Percentiles rank a stretch among this genome's conserved stretches.
phyloP scores from a whole-genome alignment of 2,329 filamentous ascomycete genomes.

The Aspergillus ibericus region DNA sequence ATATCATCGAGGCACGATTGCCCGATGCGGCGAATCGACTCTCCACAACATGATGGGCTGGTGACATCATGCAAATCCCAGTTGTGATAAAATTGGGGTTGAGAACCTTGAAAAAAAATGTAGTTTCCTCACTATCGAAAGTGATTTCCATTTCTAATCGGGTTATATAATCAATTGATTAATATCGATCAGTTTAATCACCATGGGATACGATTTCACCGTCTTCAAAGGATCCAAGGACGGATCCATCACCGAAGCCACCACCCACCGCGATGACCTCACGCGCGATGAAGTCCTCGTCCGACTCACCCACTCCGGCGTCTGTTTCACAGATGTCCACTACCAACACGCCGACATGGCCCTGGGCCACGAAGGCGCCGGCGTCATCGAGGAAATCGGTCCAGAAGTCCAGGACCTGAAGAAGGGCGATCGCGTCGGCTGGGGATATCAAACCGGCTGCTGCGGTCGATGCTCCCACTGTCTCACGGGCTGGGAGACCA shows the following conservation, averaged over 20 bases:
- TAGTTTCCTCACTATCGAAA: background rate
- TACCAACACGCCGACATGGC: slow-evolving; percentile 33
- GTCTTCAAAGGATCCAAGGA: slow-evolving; percentile 64
- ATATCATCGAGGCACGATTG: background rate
- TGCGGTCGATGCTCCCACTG: slow-evolving; percentile 42
- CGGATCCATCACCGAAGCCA: slow-evolving; percentile 55
- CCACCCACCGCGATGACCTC: slow-evolving; percentile 44
- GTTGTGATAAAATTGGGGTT: background rate
- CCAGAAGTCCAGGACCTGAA: slow-evolving; percentile 35
- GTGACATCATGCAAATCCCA: background rate
- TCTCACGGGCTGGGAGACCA: slow-evolving; percentile 33
- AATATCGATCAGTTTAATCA: too few species aligned
- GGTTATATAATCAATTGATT: background rate
- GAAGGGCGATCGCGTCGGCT: slow-evolving; percentile 45
- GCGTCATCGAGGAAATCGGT: slow-evolving; percentile 33
- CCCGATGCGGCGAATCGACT: background rate
- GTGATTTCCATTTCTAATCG: background rate
- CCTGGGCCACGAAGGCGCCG: slow-evolving; percentile 43
- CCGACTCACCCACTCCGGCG: slow-evolving; percentile 64
- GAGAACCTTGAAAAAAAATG: background rate
- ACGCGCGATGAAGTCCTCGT: slow-evolving; percentile 55
- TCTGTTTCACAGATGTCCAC: slow-evolving; percentile 62
- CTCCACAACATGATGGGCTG: background rate
- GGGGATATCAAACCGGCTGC: slow-evolving; percentile 40
- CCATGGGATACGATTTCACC: slow-evolving; percentile 48